These are phyloP conservation scores for Botrytis pseudocinerea DNA, from an alignment of 2,329 filamentous ascomycete genomes.

Conservation along the genomic window DNA sequence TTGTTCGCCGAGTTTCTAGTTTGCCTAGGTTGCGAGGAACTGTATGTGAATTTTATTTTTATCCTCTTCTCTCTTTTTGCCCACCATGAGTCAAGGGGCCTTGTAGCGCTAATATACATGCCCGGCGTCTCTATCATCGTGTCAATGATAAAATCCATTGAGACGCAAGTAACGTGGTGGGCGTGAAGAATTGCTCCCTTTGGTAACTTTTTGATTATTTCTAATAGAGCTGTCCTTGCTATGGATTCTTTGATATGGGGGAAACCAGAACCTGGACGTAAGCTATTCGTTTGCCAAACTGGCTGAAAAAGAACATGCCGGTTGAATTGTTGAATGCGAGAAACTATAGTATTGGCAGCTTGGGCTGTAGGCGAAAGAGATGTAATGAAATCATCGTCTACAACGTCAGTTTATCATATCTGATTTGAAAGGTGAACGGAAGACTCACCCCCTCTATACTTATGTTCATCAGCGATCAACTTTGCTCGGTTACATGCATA, in stretches of 20 bases:
- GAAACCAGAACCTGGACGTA: conserved; percentile 90
- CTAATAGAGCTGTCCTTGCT: conserved; percentile 79
- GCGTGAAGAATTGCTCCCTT: conserved; percentile 86
- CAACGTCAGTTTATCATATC: background rate
- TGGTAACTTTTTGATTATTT: conserved; percentile 79
- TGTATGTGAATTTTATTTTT: background rate
- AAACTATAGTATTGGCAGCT: conserved; percentile 74
- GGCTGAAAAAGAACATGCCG: conserved; percentile 65
- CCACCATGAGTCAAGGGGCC: conserved; percentile 53
- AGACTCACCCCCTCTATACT: background rate
- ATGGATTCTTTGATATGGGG: conserved; percentile 76
- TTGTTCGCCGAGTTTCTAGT: background rate
- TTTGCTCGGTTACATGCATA: background rate
- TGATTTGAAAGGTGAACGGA: background rate
- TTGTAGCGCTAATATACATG: conserved; percentile 63
- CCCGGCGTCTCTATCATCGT: conserved; percentile 70
- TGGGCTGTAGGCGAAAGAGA: conserved; percentile 74
- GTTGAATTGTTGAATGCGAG: conserved; percentile 69
- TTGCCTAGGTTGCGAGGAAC: background rate
- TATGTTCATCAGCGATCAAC: background rate
- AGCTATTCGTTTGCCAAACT: conserved; percentile 48
- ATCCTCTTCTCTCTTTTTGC: background rate
- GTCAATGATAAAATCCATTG: conserved; percentile 74
- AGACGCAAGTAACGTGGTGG: conserved; percentile 85
- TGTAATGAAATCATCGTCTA: conserved; percentile 67